phyloP scores from a whole-genome alignment of 1,284 basidiomycete genomes.

The Ustilago trichophora region DNA sequence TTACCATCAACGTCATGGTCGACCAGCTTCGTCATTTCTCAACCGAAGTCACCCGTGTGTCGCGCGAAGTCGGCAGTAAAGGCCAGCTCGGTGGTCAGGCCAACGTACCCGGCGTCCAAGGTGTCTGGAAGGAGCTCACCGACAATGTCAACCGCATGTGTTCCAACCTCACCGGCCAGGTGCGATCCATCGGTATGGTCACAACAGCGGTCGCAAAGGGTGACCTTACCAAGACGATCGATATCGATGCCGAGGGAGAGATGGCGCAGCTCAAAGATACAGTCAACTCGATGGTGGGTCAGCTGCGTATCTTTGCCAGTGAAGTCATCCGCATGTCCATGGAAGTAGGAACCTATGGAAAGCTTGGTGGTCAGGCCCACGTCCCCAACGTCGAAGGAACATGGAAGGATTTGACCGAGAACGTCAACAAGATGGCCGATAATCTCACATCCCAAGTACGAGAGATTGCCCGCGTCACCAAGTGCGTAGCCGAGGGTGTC shows the following conservation, averaged over 20 bases:
- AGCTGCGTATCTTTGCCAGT: slow-evolving; percentile 81
- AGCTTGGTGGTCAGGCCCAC: slow-evolving; percentile 65
- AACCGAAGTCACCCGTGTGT: slow-evolving; percentile 94
- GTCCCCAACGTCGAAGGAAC: slow-evolving; percentile 68
- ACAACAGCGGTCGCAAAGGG: slow-evolving; percentile 84
- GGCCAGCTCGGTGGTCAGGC: slow-evolving; percentile 66
- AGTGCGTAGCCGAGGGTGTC: slow-evolving; percentile 85
- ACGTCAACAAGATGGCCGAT: slow-evolving; percentile 69
- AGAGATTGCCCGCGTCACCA: slow-evolving; percentile 67
- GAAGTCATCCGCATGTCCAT: slow-evolving; percentile 71
- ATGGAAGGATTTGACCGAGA: slow-evolving; percentile 68
- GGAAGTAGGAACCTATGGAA: slow-evolving; percentile 66
- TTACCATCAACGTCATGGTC: slow-evolving; percentile 97
- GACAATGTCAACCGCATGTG: slow-evolving; percentile 89
- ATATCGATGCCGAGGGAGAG: slow-evolving; percentile 85
- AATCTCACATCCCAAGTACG: slow-evolving; percentile 62
- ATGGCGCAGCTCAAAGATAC: slow-evolving; percentile 84
- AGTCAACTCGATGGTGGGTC: slow-evolving; percentile 89
- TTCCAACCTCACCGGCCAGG: slow-evolving; percentile 89
- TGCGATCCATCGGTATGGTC: slow-evolving; percentile 86
- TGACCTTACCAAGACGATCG: slow-evolving; percentile 71
- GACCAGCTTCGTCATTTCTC: slow-evolving; percentile 87
- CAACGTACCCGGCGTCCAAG: slow-evolving; percentile 65
- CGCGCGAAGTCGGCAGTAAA: slow-evolving; percentile 68
- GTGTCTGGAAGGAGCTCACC: slow-evolving; percentile 67